Evolutionary conservation across 2,329 filamentous ascomycete species (phyloP).

Genomic region (Ophiobolus disseminans): DNA sequence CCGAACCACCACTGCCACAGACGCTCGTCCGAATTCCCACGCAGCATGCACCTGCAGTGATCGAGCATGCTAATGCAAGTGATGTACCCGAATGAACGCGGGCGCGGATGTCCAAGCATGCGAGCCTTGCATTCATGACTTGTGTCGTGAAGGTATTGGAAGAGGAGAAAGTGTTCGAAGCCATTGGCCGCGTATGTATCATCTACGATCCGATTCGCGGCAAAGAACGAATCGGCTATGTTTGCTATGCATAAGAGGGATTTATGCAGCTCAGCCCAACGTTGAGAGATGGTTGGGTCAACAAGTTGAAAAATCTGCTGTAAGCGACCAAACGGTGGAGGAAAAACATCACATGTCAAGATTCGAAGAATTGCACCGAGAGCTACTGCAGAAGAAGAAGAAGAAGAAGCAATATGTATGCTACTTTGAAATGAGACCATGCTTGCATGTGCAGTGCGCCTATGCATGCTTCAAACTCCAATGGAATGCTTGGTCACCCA

Average conservation of each 20-base stretch:
- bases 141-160: slow-evolving; percentile 5
- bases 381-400: neutral
- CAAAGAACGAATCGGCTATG: slow-evolving; percentile 1
- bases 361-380: neutral
- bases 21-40: slow-evolving; percentile 86
- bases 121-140: slow-evolving; percentile 8
- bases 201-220: slow-evolving; percentile 16
- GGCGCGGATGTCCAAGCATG: slow-evolving; percentile 14
- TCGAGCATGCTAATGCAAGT: slow-evolving; percentile 43
- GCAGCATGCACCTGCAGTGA: slow-evolving; percentile 63
- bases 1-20: slow-evolving; percentile 70
- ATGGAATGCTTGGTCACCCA: neutral
- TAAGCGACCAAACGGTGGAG: neutral
- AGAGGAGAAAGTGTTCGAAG: slow-evolving; percentile 1
- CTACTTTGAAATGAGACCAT: neutral
- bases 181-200: slow-evolving; percentile 4
- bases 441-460: neutral
- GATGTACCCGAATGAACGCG: slow-evolving; percentile 37
- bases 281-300: slow-evolving; percentile 6
- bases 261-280: slow-evolving; percentile 19
- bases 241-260: slow-evolving; percentile 2
- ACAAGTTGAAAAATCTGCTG: slow-evolving; percentile 1
- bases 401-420: neutral
- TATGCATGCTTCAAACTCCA: neutral
- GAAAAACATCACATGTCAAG: slow-evolving; percentile 2